These are phyloP conservation scores for Phytophthora rubi DNA, from an alignment of 352 stramenopile genomes.

Conservation along the genomic window DNA sequence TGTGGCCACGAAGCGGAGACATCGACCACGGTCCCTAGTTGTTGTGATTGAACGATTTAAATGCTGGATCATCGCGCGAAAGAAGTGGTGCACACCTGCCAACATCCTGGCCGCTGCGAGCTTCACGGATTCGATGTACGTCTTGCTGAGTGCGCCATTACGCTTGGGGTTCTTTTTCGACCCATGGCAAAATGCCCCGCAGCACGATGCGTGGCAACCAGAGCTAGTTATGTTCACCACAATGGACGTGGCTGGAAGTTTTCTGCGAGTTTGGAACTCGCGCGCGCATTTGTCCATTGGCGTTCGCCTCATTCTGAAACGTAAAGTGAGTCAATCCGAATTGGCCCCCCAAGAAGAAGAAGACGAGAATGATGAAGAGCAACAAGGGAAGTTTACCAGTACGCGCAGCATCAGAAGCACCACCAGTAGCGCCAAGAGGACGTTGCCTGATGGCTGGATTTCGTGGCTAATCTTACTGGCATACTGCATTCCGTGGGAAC, in stretches of 20 bases:
- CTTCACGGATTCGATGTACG: conserved; percentile 47
- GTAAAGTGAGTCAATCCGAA: conserved; percentile 19
- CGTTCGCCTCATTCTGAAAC: conserved; percentile 12
- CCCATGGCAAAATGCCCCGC: conserved; percentile 23
- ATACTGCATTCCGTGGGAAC: conserved; percentile 55
- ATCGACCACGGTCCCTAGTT: conserved; percentile 7
- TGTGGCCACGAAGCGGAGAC: conserved; percentile 5
- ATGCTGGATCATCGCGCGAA: conserved; percentile 19
- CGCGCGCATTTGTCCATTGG: conserved; percentile 19
- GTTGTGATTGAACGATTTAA: conserved; percentile 21
- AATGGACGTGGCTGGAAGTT: conserved; percentile 38
- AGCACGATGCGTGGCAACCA: conserved; percentile 26
- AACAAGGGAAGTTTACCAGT: conserved; percentile 7
- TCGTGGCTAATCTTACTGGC: conserved; percentile 19
- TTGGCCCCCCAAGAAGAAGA: conserved; percentile 3
- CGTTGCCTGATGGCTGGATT: conserved; percentile 11
- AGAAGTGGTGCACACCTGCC: conserved; percentile 19
- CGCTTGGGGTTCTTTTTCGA: conserved; percentile 58
- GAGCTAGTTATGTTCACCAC: conserved; percentile 37
- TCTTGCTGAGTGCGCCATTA: conserved; percentile 46
- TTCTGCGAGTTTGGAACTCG: conserved; percentile 38
- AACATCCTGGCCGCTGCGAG: conserved; percentile 32
- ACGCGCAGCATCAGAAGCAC: conserved; percentile 19
- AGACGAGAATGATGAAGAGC: conserved; percentile 2
- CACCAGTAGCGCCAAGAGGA: conserved; percentile 14